Evolutionary conservation across 2,329 filamentous ascomycete genomes (phyloP).

Genomic region (Ophiostoma novo-ulmi): DNA sequence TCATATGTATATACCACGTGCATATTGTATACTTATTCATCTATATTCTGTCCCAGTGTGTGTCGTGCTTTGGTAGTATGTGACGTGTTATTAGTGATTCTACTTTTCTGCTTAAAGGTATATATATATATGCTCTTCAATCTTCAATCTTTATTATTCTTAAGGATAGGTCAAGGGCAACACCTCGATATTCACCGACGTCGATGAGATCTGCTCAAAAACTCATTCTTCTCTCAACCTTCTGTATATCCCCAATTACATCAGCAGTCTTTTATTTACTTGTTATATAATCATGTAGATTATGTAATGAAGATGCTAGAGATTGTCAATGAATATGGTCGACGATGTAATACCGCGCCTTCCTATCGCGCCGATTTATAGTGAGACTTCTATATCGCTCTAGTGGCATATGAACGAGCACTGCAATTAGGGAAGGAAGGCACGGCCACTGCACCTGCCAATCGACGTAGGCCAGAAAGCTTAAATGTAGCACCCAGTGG

Average conservation of each 20-base stretch:
- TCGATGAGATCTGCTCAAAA: not conserved
- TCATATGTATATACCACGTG: conserved; percentile 26
- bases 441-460: conserved; percentile 7
- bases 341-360: not conserved
- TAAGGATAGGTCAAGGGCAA: too few relatives aligned
- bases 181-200: too few relatives aligned
- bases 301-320: not conserved
- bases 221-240: too few relatives aligned
- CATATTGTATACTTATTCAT: conserved; percentile 26
- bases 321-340: not conserved
- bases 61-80: not conserved
- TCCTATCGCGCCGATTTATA: conserved; percentile 7
- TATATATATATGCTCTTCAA: too few relatives aligned
- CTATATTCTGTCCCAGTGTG: conserved; percentile 18
- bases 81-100: not conserved
- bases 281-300: not conserved
- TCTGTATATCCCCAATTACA: too few relatives aligned
- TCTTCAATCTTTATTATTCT: too few relatives aligned
- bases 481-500: conserved; percentile 9
- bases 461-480: conserved; percentile 10
- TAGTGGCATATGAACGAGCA: not conserved
- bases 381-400: not conserved
- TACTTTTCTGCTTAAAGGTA: not conserved
- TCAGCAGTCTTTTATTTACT: too few relatives aligned
- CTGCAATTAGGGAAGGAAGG: conserved; percentile 10